phyloP scores from a whole-genome alignment of 2,329 filamentous ascomycete genomes.

The Ophiosphaerella korrae region DNA sequence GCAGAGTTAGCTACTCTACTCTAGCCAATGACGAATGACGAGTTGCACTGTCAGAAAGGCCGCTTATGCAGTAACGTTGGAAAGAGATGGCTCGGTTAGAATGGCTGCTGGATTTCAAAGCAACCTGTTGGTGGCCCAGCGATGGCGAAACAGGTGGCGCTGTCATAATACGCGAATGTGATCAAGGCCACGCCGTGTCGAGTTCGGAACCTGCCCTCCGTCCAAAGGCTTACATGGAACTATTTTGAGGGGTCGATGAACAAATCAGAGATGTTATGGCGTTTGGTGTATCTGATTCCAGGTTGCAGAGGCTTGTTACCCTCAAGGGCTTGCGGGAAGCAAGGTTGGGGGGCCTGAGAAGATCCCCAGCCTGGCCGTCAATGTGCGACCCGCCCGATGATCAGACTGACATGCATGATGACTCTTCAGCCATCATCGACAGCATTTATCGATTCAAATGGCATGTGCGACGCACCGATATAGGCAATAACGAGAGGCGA shows the following conservation, averaged over 20 bases:
- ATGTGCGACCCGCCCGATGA: slow-evolving; percentile 1
- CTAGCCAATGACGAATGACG: slow-evolving; percentile 32
- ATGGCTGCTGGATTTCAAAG: slow-evolving; percentile 40
- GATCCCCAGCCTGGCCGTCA: slow-evolving; percentile 36
- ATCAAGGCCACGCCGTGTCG: slow-evolving; percentile 19
- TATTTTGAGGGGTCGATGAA: slow-evolving; percentile 9
- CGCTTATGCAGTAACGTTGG: slow-evolving; percentile 49
- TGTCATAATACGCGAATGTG: slow-evolving; percentile 15
- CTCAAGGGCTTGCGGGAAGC: slow-evolving; percentile 45
- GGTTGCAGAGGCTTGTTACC: slow-evolving; percentile 29
- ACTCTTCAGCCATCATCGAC: not conserved
- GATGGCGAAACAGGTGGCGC: slow-evolving; percentile 29
- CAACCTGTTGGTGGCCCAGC: slow-evolving; percentile 22
- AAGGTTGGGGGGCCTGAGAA: slow-evolving; percentile 44
- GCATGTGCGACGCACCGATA: not conserved
- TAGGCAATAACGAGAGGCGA: not conserved
- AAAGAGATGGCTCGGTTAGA: slow-evolving; percentile 40
- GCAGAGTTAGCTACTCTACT: slow-evolving; percentile 25
- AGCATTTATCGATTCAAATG: not conserved
- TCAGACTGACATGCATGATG: not conserved
- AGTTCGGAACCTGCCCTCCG: slow-evolving; percentile 25
- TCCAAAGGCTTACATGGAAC: slow-evolving; percentile 7
- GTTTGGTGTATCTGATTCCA: slow-evolving; percentile 25
- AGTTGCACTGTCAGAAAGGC: slow-evolving; percentile 32
- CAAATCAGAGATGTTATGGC: slow-evolving; percentile 8